Evolutionary conservation across 768 basidiomycete genomes (phyloP).

Genomic region (Polyporus arcularius): DNA sequence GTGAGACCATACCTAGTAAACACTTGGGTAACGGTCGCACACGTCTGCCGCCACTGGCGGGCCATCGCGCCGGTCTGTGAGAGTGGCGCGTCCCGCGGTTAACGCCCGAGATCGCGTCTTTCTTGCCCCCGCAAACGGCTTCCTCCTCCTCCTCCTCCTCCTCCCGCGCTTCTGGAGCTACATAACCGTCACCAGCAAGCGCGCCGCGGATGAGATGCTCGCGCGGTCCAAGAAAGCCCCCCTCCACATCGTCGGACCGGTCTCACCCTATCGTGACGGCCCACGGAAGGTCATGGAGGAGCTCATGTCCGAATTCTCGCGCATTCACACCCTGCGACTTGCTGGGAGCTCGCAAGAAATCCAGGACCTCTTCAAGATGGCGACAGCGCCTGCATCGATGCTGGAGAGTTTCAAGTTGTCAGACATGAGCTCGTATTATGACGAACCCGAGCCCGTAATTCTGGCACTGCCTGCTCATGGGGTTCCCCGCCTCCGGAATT

Average conservation of each 20-base stretch:
- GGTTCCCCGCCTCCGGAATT: neutral
- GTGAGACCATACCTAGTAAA: neutral
- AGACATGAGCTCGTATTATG: too few relatives aligned
- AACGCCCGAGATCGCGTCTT: too few relatives aligned
- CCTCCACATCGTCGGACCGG: neutral
- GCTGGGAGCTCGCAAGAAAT: too few relatives aligned
- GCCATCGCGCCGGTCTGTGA: conserved; percentile 4
- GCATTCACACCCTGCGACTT: neutral
- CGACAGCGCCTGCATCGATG: neutral
- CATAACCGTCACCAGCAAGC: conserved; percentile 1
- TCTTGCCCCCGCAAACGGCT: too few relatives aligned
- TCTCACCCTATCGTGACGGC: neutral
- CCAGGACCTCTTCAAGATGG: too few relatives aligned
- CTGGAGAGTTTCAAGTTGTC: neutral
- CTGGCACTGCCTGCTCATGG: neutral
- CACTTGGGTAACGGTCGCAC: conserved; percentile 7
- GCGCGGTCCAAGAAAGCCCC: conserved; percentile 12
- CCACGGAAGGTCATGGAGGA: neutral
- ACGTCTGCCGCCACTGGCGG: conserved; percentile 13
- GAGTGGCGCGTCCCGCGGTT: too few relatives aligned
- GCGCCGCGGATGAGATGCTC: conserved; percentile 1
- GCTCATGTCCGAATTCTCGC: conserved; percentile 1
- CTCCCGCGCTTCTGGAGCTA: conserved; percentile 16
- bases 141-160: too few relatives aligned
- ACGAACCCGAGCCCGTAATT: neutral